A percentile compares a stretch with the other conserved stretches of the same genome.
These are phyloP conservation scores for Paraphaeosphaeria minitans DNA, from an alignment of 2,329 filamentous ascomycete species.

Conservation along the genomic window DNA sequence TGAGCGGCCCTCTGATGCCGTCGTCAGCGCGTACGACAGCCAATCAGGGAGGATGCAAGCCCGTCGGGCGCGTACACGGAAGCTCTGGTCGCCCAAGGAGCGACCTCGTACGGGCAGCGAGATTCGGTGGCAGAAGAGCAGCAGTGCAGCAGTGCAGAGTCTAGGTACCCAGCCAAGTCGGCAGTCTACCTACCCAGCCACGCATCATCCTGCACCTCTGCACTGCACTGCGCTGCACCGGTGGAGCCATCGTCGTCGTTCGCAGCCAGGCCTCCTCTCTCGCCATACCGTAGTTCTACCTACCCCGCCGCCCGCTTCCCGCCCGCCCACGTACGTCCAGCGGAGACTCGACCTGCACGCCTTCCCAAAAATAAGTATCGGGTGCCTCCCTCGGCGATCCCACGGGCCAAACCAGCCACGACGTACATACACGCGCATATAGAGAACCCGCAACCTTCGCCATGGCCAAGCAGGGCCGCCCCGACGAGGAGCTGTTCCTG, in stretches of 20 bases:
- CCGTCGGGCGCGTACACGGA: slow-evolving; percentile 23
- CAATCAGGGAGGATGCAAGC: slow-evolving; percentile 29
- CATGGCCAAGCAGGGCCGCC: slow-evolving; percentile 62
- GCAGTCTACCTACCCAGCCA: slow-evolving; percentile 19
- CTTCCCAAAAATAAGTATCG: slow-evolving; percentile 33
- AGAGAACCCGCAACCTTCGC: slow-evolving; percentile 44
- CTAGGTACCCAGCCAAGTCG: slow-evolving; percentile 38
- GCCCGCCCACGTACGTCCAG: slow-evolving; percentile 17
- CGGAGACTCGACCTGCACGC: slow-evolving; percentile 25
- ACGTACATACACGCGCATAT: slow-evolving; percentile 11
- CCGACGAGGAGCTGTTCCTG: slow-evolving; percentile 85
- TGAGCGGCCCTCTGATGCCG: slow-evolving; percentile 31
- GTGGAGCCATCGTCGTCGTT: slow-evolving; percentile 3
- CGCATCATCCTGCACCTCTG: slow-evolving; percentile 9
- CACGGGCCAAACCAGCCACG: slow-evolving; percentile 16
- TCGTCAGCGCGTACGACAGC: slow-evolving; percentile 38
- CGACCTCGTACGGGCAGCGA: slow-evolving; percentile 22
- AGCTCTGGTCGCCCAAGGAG: slow-evolving; percentile 17
- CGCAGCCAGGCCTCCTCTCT: slow-evolving; percentile 21
- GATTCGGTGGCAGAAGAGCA: slow-evolving; percentile 10
- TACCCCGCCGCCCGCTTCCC: slow-evolving; percentile 19
- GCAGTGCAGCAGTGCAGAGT: slow-evolving; percentile 14
- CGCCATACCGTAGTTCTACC: slow-evolving; percentile 24
- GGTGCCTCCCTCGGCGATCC: slow-evolving; percentile 31
- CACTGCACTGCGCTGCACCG: too few relatives aligned